These are phyloP conservation scores for Ustilago crameri DNA, from an alignment of 1,284 basidiomycete genomes.

Conservation along the genomic window DNA sequence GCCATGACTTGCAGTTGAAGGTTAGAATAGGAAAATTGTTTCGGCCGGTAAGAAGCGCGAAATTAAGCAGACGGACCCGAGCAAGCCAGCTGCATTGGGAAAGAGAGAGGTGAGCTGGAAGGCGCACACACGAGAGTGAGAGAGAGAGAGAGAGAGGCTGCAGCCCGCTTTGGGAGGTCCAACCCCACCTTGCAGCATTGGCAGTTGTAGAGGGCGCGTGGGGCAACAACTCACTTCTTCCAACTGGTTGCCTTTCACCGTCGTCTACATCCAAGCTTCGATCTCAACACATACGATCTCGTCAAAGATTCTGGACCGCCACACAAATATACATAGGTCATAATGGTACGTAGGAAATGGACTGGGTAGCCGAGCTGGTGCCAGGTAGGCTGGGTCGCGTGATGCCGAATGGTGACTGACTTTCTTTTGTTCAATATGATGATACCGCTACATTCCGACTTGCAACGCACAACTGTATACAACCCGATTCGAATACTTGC, in stretches of 20 bases:
- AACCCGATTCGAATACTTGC: neutral
- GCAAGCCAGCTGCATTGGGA: constrained; percentile 5
- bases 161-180: neutral
- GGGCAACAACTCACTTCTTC: constrained; percentile 8
- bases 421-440: neutral
- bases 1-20: neutral
- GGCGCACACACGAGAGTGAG: constrained; percentile 3
- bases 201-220: constrained; percentile 8
- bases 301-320: neutral
- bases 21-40: neutral
- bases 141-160: neutral
- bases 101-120: constrained; percentile 26
- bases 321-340: neutral
- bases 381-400: constrained; percentile 5
- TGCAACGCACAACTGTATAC: neutral
- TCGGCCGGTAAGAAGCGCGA: constrained; percentile 20
- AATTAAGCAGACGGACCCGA: constrained; percentile 16
- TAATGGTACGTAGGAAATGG: neutral
- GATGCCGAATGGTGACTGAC: constrained; percentile 2
- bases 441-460: neutral
- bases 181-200: neutral
- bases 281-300: neutral
- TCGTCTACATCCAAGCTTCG: neutral
- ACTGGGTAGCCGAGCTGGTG: neutral
- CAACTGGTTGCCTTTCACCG: neutral